Evolutionary conservation across 495 filamentous ascomycete species (phyloP), one percentile per base, ranked within the genome.

Genomic region (Podospora pseudoanserina): DNA sequence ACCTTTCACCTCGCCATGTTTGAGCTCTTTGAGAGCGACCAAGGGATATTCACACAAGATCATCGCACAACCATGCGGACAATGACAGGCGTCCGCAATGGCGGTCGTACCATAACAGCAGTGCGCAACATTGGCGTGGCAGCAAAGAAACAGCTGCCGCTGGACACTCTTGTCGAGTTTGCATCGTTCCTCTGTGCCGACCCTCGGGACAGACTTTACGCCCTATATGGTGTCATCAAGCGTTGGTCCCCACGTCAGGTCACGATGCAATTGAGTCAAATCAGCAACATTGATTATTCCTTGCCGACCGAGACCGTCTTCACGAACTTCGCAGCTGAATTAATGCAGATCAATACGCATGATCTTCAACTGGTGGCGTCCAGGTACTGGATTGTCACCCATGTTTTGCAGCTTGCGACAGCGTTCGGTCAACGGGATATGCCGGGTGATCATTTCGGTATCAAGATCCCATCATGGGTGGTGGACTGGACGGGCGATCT

Each of bases 181-280:
- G 26, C 62, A 4, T 39, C 30, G 15, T 68, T 68, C 19, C 26
- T 59, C 15, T 68, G 67, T n/a, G 54, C 67, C 9, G 58, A 68
- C 28, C 67, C 67, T 3, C 18, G 67, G 13, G 67, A 68, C 20
- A 49, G 67, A 7, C 53, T 68, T 26, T 68, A 68, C 39, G 67
- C 67, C 19, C 32, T 65, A 20, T 68, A 68, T 30, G 67, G 67
- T 28, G 61, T 68, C 18, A 60, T 68, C 18, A 49, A 68, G 16
- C 61, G 59, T 4, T 64, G 67, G 55, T 64, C 34, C 59, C 53
- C 67, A 30, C 39, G 56, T 18, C 16, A 58, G 55, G 23, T 19
- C 55, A 58, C n/a, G 61, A 26, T 49, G 49, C 18, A 18, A 16
- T 4, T 44, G 16, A 34, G 5, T 13, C 65, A 39, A 18, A 66